Conservation (phyloP, 2,329 filamentous ascomycete genomes). For the Akanthomyces muscarius region DNA sequence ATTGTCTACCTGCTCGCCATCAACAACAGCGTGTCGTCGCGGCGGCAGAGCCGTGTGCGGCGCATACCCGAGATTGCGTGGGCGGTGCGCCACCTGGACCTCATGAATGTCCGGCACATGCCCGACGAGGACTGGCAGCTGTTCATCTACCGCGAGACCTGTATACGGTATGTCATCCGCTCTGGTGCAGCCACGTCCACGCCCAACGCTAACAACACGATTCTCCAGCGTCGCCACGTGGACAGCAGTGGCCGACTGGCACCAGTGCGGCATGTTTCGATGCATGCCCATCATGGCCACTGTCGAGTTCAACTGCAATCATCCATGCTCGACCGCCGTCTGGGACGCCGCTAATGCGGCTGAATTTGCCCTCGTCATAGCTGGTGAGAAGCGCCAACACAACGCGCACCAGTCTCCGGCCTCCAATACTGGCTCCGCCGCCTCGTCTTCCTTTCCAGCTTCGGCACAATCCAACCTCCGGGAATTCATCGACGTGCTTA, state of each 20-base stretch:
- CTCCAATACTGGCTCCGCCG: not conserved
- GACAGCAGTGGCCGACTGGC: conserved; percentile 26
- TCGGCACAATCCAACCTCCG: conserved; percentile 15
- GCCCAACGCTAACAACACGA: not conserved
- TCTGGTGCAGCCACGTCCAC: too few species aligned
- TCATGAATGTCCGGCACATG: conserved; percentile 18
- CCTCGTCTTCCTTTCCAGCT: not conserved
- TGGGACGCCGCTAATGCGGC: conserved; percentile 24
- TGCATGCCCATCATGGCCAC: conserved; percentile 22
- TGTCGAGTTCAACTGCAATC: conserved; percentile 25
- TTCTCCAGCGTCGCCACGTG: conserved; percentile 23
- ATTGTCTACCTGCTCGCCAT: conserved; percentile 23
- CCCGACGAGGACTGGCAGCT: conserved; percentile 19
- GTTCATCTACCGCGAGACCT: conserved; percentile 21
- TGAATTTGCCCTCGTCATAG: conserved; percentile 19
- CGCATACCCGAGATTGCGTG: conserved; percentile 23
- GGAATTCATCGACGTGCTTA: conserved; percentile 21
- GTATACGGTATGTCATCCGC: conserved; percentile 21
- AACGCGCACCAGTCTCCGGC: not conserved
- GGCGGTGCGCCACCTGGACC: conserved; percentile 18
- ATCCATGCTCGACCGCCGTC: conserved; percentile 24
- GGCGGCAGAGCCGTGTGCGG: conserved; percentile 18
- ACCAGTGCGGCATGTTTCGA: conserved; percentile 27
- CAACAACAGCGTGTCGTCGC: conserved; percentile 19
- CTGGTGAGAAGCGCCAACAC: not conserved